Conservation (phyloP, 371 early-diverging fungal genomes). For the Mucor velutinosus region DNA sequence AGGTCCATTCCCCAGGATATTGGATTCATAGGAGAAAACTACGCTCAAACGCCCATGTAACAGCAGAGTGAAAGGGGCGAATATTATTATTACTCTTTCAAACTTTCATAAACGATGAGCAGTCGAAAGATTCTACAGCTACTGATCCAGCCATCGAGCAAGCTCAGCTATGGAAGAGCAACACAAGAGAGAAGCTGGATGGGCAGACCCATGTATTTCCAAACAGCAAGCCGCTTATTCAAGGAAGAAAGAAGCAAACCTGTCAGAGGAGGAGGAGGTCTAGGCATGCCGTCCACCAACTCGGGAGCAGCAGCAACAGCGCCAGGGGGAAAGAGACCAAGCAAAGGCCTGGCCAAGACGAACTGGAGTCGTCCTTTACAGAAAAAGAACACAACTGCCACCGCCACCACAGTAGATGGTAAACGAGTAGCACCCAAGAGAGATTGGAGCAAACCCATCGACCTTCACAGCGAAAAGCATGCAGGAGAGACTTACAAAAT, state of each 20-base stretch:
- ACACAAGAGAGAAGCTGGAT: conserved; percentile 4
- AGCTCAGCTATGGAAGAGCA: not conserved
- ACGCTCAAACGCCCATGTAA: conserved; percentile 1
- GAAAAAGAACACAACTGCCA: not conserved
- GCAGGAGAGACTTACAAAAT: conserved; percentile 27
- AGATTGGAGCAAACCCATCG: conserved; percentile 39
- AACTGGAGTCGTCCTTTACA: conserved; percentile 3
- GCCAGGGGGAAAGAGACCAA: not conserved
- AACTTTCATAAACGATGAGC: not conserved
- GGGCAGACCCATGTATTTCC: conserved; percentile 12
- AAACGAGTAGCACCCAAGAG: conserved; percentile 27
- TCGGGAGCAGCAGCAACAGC: not conserved
- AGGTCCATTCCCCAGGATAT: not conserved
- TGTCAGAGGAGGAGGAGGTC: not conserved
- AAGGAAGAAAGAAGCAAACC: conserved; percentile 1
- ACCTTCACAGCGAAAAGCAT: conserved; percentile 34
- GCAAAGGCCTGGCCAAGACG: conserved; percentile 6
- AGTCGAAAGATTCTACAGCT: not conserved
- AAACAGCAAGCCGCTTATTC: conserved; percentile 1
- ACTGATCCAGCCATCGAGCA: not conserved
- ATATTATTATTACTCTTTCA: not conserved
- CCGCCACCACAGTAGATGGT: not conserved
- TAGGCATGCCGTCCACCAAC: conserved; percentile 9
- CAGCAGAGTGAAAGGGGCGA: not conserved
- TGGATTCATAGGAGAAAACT: not conserved